Conservation (phyloP, 2,329 filamentous ascomycete species). For the Atkinsonella hypoxylon region DNA sequence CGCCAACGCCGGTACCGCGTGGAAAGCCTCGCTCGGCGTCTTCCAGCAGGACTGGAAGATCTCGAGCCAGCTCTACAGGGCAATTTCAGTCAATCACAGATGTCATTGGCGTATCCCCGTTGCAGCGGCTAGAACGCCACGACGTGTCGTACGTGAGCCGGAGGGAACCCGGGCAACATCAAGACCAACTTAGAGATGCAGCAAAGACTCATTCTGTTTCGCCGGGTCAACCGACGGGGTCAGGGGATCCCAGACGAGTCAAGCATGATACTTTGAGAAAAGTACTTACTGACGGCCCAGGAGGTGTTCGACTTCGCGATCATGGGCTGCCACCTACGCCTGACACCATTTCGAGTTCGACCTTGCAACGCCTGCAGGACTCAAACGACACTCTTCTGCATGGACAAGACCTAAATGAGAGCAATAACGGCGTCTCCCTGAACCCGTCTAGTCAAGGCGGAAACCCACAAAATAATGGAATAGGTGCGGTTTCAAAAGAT, state of each 20-base stretch:
- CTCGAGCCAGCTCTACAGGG: constrained; percentile 17
- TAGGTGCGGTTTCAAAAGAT: not conserved
- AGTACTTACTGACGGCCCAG: constrained; percentile 35
- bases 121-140: constrained; percentile 37
- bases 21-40: constrained; percentile 3
- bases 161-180: constrained; percentile 19
- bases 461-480: constrained; percentile 4
- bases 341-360: constrained; percentile 46
- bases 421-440: constrained; percentile 19
- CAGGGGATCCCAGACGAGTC: constrained; percentile 27
- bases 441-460: constrained; percentile 13
- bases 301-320: constrained; percentile 27
- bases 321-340: constrained; percentile 44
- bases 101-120: constrained; percentile 19
- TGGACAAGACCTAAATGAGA: constrained; percentile 16
- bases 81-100: constrained; percentile 35
- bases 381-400: constrained; percentile 36
- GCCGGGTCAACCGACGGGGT: constrained; percentile 11
- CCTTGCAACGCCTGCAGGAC: constrained; percentile 36
- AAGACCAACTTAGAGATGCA: constrained; percentile 13
- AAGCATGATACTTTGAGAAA: constrained; percentile 36
- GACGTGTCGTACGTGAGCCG: constrained; percentile 17
- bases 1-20: not conserved
- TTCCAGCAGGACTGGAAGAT: not conserved
- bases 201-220: constrained; percentile 8